These are phyloP conservation scores for Dactylonectria macrodidyma DNA, from an alignment of 2,329 filamentous ascomycete genomes.

Conservation along the genomic window DNA sequence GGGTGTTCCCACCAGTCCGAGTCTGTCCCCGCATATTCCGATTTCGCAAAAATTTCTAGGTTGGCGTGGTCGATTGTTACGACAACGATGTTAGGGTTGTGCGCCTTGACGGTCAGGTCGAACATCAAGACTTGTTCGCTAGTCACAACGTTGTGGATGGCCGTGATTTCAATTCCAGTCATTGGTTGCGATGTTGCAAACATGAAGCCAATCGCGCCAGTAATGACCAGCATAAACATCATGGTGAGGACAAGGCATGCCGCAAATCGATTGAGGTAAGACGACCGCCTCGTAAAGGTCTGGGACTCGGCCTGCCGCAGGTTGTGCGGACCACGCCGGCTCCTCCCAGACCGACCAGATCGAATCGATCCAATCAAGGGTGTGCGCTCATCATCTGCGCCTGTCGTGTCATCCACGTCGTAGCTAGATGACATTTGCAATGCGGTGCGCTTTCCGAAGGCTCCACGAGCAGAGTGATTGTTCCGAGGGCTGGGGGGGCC, in stretches of 20 bases:
- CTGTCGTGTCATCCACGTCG: slow-evolving; percentile 84
- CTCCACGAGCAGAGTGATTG: slow-evolving; percentile 55
- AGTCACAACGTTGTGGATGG: slow-evolving; percentile 90
- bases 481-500: slow-evolving; percentile 80
- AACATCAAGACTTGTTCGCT: slow-evolving; percentile 97
- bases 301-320: slow-evolving; percentile 82
- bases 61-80: slow-evolving; percentile 90
- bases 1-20: slow-evolving; percentile 70
- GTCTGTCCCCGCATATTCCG: slow-evolving; percentile 84
- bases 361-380: slow-evolving; percentile 79
- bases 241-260: slow-evolving; percentile 88
- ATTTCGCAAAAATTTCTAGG: slow-evolving; percentile 95
- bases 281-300: slow-evolving; percentile 73
- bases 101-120: slow-evolving; percentile 87
- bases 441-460: slow-evolving; percentile 64
- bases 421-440: slow-evolving; percentile 76
- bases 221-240: slow-evolving; percentile 84
- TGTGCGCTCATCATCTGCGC: slow-evolving; percentile 89
- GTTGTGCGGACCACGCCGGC: slow-evolving; percentile 68
- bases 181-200: slow-evolving; percentile 93
- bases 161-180: slow-evolving; percentile 81
- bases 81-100: slow-evolving; percentile 94
- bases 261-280: slow-evolving; percentile 82
- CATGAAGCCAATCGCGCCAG: slow-evolving; percentile 90
- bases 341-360: slow-evolving; percentile 69